Conservation (phyloP, 805 yeast genomes). For the Blastobotrys attinorum region DNA sequence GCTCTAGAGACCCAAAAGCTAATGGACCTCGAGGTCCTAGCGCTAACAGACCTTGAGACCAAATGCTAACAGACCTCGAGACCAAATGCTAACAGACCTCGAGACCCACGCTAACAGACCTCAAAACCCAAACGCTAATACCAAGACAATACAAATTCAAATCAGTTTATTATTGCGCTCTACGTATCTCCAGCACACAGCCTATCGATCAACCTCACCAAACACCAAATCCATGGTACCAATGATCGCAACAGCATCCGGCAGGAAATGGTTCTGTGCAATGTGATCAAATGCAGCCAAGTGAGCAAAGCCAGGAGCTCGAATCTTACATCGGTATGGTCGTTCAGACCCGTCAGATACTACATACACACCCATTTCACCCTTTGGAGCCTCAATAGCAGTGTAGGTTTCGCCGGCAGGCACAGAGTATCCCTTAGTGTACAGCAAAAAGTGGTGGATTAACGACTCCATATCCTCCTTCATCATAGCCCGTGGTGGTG, state of each 20-base stretch:
- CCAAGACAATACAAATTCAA: too few relatives aligned
- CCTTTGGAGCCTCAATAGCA: constrained; percentile 90
- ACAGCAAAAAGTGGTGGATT: constrained; percentile 80
- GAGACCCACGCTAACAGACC: too few relatives aligned
- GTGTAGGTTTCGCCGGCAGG: constrained; percentile 90
- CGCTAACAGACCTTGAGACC: too few relatives aligned
- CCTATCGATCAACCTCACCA: constrained; percentile 86
- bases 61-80: too few relatives aligned
- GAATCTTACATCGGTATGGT: constrained; percentile 85
- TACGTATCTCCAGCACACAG: too few relatives aligned
- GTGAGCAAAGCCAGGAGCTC: constrained; percentile 93
- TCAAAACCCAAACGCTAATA: too few relatives aligned
- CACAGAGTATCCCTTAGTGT: constrained; percentile 82
- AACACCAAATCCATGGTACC: constrained; percentile 95
- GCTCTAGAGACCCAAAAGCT: too few relatives aligned
- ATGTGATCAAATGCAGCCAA: constrained; percentile 83
- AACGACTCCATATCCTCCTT: constrained; percentile 90
- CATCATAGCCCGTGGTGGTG: constrained; percentile 77
- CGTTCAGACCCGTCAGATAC: constrained; percentile 86
- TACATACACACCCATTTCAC: constrained; percentile 87
- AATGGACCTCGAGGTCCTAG: too few relatives aligned
- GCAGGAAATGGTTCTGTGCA: constrained; percentile 77
- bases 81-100: too few relatives aligned
- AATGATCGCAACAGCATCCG: constrained; percentile 88
- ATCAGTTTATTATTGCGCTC: too few relatives aligned